Percentiles rank a stretch among this genome's conserved stretches.
phyloP scores from a whole-genome alignment of 106 monocot genomes.

The Agapanthus africanus region DNA sequence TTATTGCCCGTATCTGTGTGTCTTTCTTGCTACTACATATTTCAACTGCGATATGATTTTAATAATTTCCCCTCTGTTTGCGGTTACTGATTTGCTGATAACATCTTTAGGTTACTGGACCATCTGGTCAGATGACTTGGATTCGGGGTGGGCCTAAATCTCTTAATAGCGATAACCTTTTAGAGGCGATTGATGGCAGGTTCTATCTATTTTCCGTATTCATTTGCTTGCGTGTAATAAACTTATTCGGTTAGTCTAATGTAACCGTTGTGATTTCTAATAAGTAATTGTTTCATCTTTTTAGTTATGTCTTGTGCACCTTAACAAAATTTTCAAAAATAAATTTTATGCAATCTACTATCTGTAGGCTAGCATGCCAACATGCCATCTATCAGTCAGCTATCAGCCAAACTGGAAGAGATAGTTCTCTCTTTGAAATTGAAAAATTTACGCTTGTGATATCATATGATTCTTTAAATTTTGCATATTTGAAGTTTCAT shows the following conservation, averaged over 20 bases:
- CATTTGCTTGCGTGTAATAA: no score
- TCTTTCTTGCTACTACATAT: neutral
- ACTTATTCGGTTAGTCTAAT: no score
- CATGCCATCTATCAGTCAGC: neutral
- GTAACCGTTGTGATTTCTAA: no score
- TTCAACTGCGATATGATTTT: neutral
- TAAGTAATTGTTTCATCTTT: neutral
- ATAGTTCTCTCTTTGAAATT: no score
- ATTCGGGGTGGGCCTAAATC: constrained; percentile 74
- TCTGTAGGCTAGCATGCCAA: neutral
- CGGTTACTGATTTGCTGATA: neutral
- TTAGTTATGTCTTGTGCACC: neutral
- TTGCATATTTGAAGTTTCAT: neutral
- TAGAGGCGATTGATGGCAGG: constrained; percentile 64
- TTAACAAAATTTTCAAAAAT: neutral
- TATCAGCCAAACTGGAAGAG: neutral
- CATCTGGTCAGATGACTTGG: constrained; percentile 93
- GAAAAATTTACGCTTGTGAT: no score
- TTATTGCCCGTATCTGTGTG: no score
- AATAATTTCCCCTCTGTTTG: neutral
- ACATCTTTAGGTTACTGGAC: constrained; percentile 57
- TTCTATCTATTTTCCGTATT: no score
- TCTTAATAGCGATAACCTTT: constrained; percentile 64
- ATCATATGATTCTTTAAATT: no score
- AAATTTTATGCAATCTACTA: neutral